A percentile compares a stretch with the other conserved stretches of the same genome.
Conservation (phyloP, 2,329 filamentous ascomycete species). For the Arthroderma sp. region DNA sequence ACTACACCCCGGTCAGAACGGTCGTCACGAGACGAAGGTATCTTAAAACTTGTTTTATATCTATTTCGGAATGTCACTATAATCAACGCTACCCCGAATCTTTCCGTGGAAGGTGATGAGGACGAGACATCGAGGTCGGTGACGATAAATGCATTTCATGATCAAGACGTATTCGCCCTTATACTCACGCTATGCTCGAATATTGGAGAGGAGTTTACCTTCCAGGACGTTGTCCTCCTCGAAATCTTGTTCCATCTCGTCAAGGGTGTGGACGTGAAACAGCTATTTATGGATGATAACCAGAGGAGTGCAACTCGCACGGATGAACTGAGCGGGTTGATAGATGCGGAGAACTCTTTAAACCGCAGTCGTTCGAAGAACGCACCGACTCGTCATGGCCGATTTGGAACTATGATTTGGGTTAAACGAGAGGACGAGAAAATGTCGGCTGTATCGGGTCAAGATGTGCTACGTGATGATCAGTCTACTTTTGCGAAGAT, state of each 20-base stretch:
- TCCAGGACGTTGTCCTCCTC: conserved; percentile 77
- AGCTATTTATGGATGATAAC: conserved; percentile 72
- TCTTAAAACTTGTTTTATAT: conserved; percentile 82
- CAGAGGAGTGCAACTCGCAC: conserved; percentile 57
- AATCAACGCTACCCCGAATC: conserved; percentile 61
- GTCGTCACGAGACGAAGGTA: conserved; percentile 69
- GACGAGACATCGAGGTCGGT: conserved; percentile 77
- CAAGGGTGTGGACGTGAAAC: conserved; percentile 73
- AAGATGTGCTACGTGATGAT: conserved; percentile 65
- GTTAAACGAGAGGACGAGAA: conserved; percentile 77
- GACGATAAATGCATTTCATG: conserved; percentile 76
- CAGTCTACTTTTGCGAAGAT: conserved; percentile 70
- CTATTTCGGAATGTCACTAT: conserved; percentile 80
- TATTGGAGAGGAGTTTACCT: conserved; percentile 84
- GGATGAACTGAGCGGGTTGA: conserved; percentile 59
- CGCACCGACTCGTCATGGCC: conserved; percentile 75
- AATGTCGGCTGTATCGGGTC: conserved; percentile 75
- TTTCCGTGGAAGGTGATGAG: conserved; percentile 75
- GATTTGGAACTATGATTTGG: conserved; percentile 97
- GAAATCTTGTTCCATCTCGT: conserved; percentile 87
- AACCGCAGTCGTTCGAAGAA: conserved; percentile 62
- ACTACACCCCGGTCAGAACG: conserved; percentile 65
- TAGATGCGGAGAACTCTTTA: conserved; percentile 77
- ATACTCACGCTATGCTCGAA: conserved; percentile 80
- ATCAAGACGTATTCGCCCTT: conserved; percentile 79